Evolutionary conservation across 352 stramenopile genomes (phyloP).

Genomic region (Peronosclerospora sorghi): DNA sequence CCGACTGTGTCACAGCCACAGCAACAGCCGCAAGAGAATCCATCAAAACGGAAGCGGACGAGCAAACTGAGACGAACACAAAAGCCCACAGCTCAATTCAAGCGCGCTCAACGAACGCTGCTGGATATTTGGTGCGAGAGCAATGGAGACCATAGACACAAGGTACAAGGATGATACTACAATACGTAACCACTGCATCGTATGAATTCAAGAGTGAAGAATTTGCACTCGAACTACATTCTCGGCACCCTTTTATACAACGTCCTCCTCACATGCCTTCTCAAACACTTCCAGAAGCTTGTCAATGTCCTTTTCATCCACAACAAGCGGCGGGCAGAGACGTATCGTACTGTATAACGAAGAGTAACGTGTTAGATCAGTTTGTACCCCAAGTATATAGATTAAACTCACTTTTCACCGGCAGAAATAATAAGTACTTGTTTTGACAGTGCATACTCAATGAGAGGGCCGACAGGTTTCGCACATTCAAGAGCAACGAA

Average conservation of each 20-base stretch:
- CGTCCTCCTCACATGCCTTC: slow-evolving; percentile 41
- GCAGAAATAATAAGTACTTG: slow-evolving; percentile 74
- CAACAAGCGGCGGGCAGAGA: slow-evolving; percentile 71
- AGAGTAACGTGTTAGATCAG: slow-evolving; percentile 4
- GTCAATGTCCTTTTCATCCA: slow-evolving; percentile 75
- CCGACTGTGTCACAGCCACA: slow-evolving; percentile 4
- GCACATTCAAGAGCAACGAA: slow-evolving; percentile 73
- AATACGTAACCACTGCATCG: slow-evolving; percentile 1
- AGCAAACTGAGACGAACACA: slow-evolving; percentile 12
- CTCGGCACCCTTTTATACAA: slow-evolving; percentile 27
- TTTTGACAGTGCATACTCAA: slow-evolving; percentile 65
- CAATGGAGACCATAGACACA: neutral
- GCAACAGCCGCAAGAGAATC: slow-evolving; percentile 2
- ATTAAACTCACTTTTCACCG: slow-evolving; percentile 57
- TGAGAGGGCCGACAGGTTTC: slow-evolving; percentile 44
- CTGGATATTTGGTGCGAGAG: slow-evolving; percentile 28
- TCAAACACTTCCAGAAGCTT: slow-evolving; percentile 58
- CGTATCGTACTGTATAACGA: slow-evolving; percentile 45
- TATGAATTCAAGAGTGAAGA: neutral
- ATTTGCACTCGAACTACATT: slow-evolving; percentile 1
- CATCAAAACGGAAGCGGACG: slow-evolving; percentile 4
- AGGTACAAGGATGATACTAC: slow-evolving; percentile 5
- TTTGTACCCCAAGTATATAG: neutral
- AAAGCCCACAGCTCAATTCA: neutral
- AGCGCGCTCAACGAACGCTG: slow-evolving; percentile 26